Evolutionary conservation across 441 rosid species (phyloP), one percentile per base, ranked within the genome.

Genomic region (Gossypium davidsonii): DNA sequence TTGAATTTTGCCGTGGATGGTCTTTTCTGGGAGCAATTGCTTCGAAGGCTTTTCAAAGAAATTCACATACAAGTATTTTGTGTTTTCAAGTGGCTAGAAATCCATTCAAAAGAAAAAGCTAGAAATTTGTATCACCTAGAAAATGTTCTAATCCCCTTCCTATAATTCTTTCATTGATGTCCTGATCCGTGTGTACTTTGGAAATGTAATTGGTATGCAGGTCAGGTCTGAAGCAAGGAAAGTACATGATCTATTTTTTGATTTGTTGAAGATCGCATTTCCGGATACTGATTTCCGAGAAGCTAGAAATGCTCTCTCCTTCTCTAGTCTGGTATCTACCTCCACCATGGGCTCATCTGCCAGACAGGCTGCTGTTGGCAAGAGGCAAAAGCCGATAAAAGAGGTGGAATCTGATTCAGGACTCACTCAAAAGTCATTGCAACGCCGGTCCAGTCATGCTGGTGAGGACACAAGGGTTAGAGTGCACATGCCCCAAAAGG

Each of bases 181-280:
- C 68, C 44, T 17, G 17, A 42, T 59, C 0, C n/a, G n/a, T 60
- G 4, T 59, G 20, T 72, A 28, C 26, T 6, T 42, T 53, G 25
- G 14, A 65, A 53, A 52, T 59, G 67, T 60, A 42, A 49, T 76
- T 66, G 23, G 52, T 15, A 66, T 67, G 78, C 92, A 95, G 99
- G 97, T 93, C 70, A 85, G 97, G 74, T 83, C 97, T 57, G 99
- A 96, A 85, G 99, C 96, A 60, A 87, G 87, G 77, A 96, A 93
- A 81, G 98, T 96, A 37, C 99, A 96, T 59, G 95, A 91, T 84
- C 91, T 96, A 72, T 91, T 96, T 84, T 96, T 96, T 51, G 99
- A 96, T 78, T 74, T 93, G 74, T 85, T 96, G 90, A 96, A 89
- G 87, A 91, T 88, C 70, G 89, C 94, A 74, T 96, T 96, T 79